These are phyloP conservation scores for Aspergillus sp. DNA, from an alignment of 2,329 filamentous ascomycete species.

Conservation along the genomic window DNA sequence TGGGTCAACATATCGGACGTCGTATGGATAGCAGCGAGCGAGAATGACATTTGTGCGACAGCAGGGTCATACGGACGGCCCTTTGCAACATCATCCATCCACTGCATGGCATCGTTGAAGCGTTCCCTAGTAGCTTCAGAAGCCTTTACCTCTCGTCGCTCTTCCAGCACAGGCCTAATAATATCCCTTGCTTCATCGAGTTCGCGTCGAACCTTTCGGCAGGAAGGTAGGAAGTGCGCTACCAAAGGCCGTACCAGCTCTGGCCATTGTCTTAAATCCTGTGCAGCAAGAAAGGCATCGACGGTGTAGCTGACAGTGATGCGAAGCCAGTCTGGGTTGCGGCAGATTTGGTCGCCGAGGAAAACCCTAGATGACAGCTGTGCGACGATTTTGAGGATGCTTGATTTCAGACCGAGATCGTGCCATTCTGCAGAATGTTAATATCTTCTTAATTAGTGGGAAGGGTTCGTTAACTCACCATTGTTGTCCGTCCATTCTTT, in stretches of 20 bases:
- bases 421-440: conserved; percentile 12
- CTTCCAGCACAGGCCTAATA: too few species aligned
- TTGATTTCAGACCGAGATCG: background rate
- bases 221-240: background rate
- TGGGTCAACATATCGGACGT: conserved; percentile 24
- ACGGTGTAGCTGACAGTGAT: conserved; percentile 17
- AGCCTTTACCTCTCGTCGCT: too few species aligned
- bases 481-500: conserved; percentile 9
- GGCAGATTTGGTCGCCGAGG: conserved; percentile 9
- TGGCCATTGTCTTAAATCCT: conserved; percentile 17
- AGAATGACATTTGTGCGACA: background rate
- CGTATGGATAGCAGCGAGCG: conserved; percentile 24
- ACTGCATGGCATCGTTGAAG: too few species aligned
- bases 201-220: background rate
- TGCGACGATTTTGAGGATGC: conserved; percentile 6
- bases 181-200: too few species aligned
- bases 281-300: conserved; percentile 13
- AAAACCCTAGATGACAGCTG: conserved; percentile 14
- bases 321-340: conserved; percentile 17
- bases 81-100: too few species aligned
- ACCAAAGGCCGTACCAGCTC: background rate
- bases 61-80: too few species aligned
- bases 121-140: too few species aligned
- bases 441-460: background rate
- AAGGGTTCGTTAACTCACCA: background rate